Base-by-base conservation (phyloP, 2,329 filamentous ascomycete species). In the Didymella pinodella region DNA sequence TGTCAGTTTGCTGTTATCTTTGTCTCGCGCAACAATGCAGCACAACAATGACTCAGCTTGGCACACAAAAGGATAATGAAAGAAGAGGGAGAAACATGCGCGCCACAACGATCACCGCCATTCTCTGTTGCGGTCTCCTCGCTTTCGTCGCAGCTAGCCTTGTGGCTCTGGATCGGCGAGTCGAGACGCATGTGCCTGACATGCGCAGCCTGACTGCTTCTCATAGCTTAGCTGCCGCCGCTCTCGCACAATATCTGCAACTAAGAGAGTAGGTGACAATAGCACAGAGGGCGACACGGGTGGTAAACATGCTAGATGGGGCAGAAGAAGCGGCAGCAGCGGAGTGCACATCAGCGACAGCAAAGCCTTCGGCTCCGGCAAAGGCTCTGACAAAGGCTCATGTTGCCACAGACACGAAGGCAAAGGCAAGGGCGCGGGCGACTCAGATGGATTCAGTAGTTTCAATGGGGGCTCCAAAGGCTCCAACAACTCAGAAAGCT, bases 211-310 rank as follows among this genome's bases (percentile, higher is more conserved):
- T 53, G 45, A 58, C 38, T 12, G 8, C 22, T 18, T 7, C 16
- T 32, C 45, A 25, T 10, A 49, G 49, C 7, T 3, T 49, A 38
- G 45, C 25, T 26, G 25, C 14, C 38, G 36, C 43, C 3, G 16
- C 36, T 3, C 43, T 52, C 25, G 49, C 44, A 16, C 49, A 29
- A 32, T 29, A 38, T 29, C 38, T 53, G 20, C 44, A 53, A 29
- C 25, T n/a, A 53, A 51, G 36, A 49, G 49, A 20, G 31, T 45
- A 45, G 31, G 36, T 12, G 45, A 25, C 2, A 58, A 58, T 18
- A 25, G 11, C 0, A 58, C 45, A 1, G 36, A 36, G 7, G 28
- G 36, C 16, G 44, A 34, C 11, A 52, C 41, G 16, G 34, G 34
- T 7, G 43, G 44, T n/a, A 29, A 28, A 14, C 34, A 25, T 14